Base-by-base conservation (phyloP, 2,329 filamentous ascomycete genomes). In the Fusarium sp. region DNA sequence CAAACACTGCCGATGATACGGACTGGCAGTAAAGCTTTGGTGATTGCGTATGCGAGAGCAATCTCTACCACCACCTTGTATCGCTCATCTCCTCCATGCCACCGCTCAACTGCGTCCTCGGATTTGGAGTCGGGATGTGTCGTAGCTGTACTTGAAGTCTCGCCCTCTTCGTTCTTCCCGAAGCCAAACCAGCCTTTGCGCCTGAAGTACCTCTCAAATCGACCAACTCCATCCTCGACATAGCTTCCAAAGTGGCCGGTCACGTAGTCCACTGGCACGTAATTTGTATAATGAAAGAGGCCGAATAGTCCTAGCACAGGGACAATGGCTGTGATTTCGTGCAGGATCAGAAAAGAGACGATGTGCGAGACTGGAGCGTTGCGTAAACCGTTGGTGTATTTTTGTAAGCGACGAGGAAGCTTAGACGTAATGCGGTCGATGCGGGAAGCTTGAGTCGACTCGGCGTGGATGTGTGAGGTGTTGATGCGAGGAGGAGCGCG, bases 21-120 rank as follows among this genome's bases (percentile, higher is more conserved):
- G 15, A 92, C 74, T 1, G 96, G 93, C 68, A 99, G 78, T 61
- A 98, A 76, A 18, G 89, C 89, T 81, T 99, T 99, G 2, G 93
- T 97, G 67, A 98, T 87, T 2, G 93, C 92, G 83, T 96, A 99
- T 8, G 96, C 94, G 21, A 96, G 91, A 24, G 93, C 96, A 68
- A 98, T 88, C 79, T 91, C 88, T 1, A 89, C 81, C 8, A 89
- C 81, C n/a, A 90, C 81, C 66, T 83, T 85, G 74, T 89, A 88
- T 66, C 81, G 82, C n/a, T 73, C 71, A 57, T 85, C 82, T 10
- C 78, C 76, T 44, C 70, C 76, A 57, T 77, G 75, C 81, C 80
- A 83, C 59, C 76, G 71, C 58, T 78, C 68, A 53, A 80, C 56
- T 42, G 78, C 76, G 47, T 79, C 76, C 44, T 77, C 64, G 3